Conservation (phyloP, 2,329 filamentous ascomycete genomes). For the Thelonectria blattea region DNA sequence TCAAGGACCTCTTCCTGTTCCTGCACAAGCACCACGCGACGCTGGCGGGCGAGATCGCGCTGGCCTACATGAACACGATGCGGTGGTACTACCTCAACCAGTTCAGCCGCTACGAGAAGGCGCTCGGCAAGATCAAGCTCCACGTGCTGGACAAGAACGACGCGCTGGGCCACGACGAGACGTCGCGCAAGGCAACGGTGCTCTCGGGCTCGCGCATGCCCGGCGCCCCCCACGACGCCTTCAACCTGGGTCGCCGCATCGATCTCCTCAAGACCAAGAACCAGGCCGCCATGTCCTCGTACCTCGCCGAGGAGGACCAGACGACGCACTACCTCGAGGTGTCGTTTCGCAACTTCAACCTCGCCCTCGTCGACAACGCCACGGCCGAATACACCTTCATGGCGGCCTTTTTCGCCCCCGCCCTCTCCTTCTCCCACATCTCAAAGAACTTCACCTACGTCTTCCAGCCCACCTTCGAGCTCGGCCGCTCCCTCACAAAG, state of each 20-base stretch:
- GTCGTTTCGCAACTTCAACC: slow-evolving; percentile 92
- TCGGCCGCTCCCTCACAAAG: slow-evolving; percentile 80
- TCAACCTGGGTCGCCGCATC: slow-evolving; percentile 84
- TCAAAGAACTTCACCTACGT: slow-evolving; percentile 86
- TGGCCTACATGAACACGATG: slow-evolving; percentile 98
- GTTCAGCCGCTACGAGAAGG: slow-evolving; percentile 85
- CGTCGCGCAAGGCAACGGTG: slow-evolving; percentile 66
- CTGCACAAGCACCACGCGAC: slow-evolving; percentile 79
- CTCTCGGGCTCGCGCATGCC: slow-evolving; percentile 54
- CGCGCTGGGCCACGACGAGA: slow-evolving; percentile 79
- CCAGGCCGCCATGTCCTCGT: slow-evolving; percentile 80
- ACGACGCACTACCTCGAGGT: slow-evolving; percentile 85
- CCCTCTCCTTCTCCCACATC: slow-evolving; percentile 76
- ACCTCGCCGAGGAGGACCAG: slow-evolving; percentile 90
- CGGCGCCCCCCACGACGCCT: slow-evolving; percentile 78
- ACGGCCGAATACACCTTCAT: slow-evolving; percentile 95
- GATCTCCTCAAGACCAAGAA: slow-evolving; percentile 79
- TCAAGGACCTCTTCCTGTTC: slow-evolving; percentile 88
- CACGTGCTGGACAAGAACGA: slow-evolving; percentile 85
- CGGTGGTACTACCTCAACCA: slow-evolving; percentile 96
- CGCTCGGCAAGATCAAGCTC: slow-evolving; percentile 83
- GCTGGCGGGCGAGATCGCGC: slow-evolving; percentile 88
- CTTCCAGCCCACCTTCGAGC: slow-evolving; percentile 86
- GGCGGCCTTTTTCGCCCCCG: slow-evolving; percentile 84
- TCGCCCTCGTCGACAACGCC: slow-evolving; percentile 91